phyloP scores from a whole-genome alignment of 2,329 filamentous ascomycete species.

The Claviceps monticola region DNA sequence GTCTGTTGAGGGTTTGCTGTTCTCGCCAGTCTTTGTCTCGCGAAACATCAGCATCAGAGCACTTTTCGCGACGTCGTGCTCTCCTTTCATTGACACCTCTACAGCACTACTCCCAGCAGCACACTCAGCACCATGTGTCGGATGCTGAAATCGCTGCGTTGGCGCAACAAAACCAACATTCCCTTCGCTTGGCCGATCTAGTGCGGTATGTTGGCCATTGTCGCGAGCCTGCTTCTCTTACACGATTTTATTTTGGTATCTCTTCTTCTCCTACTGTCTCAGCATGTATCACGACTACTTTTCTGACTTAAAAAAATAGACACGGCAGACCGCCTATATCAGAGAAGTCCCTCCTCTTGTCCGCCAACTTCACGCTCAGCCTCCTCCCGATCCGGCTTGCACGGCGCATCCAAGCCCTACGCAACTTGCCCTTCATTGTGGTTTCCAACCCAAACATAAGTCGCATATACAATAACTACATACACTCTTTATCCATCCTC shows the following conservation, averaged over 20 bases:
- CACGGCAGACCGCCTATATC: constrained; percentile 76
- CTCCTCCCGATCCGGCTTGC: constrained; percentile 86
- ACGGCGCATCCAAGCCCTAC: constrained; percentile 81
- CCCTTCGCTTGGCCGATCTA: constrained; percentile 73
- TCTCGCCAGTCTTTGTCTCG: background rate
- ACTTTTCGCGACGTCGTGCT: background rate
- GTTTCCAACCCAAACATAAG: constrained; percentile 95
- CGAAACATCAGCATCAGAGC: background rate
- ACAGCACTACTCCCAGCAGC: background rate
- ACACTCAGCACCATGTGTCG: constrained; percentile 24
- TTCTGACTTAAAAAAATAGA: constrained; percentile 20
- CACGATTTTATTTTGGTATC: background rate
- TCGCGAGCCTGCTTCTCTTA: background rate
- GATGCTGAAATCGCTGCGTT: constrained; percentile 70
- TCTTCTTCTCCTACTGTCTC: no score
- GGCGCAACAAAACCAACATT: constrained; percentile 64
- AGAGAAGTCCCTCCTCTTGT: constrained; percentile 65
- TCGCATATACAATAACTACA: constrained; percentile 90
- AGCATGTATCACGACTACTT: background rate
- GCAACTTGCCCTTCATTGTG: constrained; percentile 92
- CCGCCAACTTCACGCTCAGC: constrained; percentile 89
- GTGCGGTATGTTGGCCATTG: constrained; percentile 50
- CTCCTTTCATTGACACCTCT: background rate
- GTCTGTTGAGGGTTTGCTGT: constrained; percentile 1
- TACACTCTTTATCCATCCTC: constrained; percentile 81